A percentile compares a stretch with the other conserved stretches of the same genome.
Conservation (phyloP, 139 green algal species). For the Monoraphidium neglectum region DNA sequence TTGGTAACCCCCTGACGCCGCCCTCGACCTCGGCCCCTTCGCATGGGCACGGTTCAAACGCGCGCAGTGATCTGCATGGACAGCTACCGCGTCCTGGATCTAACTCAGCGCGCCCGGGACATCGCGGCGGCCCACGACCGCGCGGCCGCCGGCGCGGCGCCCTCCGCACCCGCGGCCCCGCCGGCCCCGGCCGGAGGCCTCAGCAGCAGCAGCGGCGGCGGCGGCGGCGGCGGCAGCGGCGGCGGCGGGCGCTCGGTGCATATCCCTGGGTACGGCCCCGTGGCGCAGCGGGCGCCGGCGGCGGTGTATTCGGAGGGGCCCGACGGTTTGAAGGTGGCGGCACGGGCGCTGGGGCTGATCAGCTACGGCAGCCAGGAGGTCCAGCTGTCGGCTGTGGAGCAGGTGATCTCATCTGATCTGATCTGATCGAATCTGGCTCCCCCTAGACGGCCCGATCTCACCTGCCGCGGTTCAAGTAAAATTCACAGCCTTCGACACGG, state of each 20-base stretch:
- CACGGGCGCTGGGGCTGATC: not conserved
- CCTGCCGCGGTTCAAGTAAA: no score
- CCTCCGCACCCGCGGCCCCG: not conserved
- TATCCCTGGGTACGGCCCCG: not conserved
- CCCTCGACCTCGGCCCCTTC: no score
- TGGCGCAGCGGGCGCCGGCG: not conserved
- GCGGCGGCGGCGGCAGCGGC: not conserved
- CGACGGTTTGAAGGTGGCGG: not conserved
- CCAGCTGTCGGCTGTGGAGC: constrained; percentile 22
- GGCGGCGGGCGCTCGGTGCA: not conserved
- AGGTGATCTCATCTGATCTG: not conserved
- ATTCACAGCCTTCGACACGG: no score
- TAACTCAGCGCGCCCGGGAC: constrained; percentile 43
- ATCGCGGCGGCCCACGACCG: constrained; percentile 28
- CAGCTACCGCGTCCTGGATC: constrained; percentile 41
- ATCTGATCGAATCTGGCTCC: not conserved
- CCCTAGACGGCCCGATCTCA: not conserved
- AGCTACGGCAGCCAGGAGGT: constrained; percentile 19
- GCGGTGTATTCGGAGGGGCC: not conserved
- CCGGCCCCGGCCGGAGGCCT: not conserved
- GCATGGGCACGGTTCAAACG: no score
- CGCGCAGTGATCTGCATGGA: constrained; percentile 60
- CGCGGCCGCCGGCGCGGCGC: not conserved
- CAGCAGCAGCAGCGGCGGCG: not conserved
- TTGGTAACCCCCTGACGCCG: no score